phyloP scores from a whole-genome alignment of 164 flowering plant species.

The Chimonanthus salicifolius region DNA sequence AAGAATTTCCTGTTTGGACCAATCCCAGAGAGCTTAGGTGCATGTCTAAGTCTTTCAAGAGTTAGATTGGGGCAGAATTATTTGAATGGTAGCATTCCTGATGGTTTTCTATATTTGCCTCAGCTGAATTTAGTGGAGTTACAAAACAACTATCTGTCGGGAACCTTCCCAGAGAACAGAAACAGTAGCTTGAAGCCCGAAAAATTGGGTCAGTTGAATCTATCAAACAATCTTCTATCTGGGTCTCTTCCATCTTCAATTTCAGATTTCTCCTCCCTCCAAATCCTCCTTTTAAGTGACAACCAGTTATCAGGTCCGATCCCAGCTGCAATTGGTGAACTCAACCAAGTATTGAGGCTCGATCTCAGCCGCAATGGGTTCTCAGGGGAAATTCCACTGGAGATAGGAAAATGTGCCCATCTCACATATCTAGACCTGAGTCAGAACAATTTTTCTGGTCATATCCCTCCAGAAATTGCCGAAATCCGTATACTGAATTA shows the following conservation, averaged over 20 bases:
- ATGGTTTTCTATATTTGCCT: constrained; percentile 75
- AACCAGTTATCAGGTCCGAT: constrained; percentile 70
- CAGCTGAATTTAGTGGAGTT: constrained; percentile 59
- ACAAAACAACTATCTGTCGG: constrained; percentile 70
- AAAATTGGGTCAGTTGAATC: constrained; percentile 49
- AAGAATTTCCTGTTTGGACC: constrained; percentile 84
- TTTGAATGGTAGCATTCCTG: constrained; percentile 84
- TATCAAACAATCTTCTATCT: constrained; percentile 69
- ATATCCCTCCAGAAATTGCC: constrained; percentile 63
- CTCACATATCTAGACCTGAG: constrained; percentile 74
- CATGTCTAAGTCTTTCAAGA: constrained; percentile 58
- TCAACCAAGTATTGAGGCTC: constrained; percentile 49
- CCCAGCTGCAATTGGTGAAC: constrained; percentile 56
- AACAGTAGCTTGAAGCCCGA: constrained; percentile 30
- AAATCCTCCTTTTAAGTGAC: constrained; percentile 49
- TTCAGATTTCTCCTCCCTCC: constrained; percentile 61
- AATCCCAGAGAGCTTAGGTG: constrained; percentile 67
- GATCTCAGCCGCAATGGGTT: constrained; percentile 64
- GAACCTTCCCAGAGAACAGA: constrained; percentile 48
- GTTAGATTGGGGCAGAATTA: constrained; percentile 84
- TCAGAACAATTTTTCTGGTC: constrained; percentile 75
- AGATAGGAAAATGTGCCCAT: constrained; percentile 54
- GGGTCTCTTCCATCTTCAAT: constrained; percentile 69
- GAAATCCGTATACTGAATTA: constrained; percentile 59
- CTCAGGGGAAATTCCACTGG: constrained; percentile 57